Percentiles rank a stretch among this genome's conserved stretches.
Evolutionary conservation across 2,329 filamentous ascomycete genomes (phyloP).

Genomic region (Erysiphe neolycopersici): DNA sequence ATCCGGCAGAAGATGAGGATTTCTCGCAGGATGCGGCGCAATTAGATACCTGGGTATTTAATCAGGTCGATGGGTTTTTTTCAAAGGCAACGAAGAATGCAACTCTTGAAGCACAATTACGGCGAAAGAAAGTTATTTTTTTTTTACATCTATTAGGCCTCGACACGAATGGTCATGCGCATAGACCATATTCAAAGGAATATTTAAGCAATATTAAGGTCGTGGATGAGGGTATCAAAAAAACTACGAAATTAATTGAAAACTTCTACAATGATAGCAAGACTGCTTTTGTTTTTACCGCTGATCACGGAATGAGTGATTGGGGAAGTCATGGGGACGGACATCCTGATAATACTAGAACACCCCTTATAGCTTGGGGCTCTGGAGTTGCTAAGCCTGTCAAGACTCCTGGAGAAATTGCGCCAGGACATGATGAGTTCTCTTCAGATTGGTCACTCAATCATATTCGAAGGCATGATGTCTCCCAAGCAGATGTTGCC

Average conservation of each 20-base stretch:
- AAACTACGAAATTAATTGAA: conserved; percentile 57
- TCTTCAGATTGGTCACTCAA: conserved; percentile 74
- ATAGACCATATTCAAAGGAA: conserved; percentile 80
- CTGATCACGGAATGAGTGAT: conserved; percentile 97
- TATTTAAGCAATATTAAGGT: conserved; percentile 87
- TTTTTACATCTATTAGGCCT: conserved; percentile 83
- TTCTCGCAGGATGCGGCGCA: conserved; percentile 59
- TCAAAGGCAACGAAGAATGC: conserved; percentile 50
- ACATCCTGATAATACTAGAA: conserved; percentile 89
- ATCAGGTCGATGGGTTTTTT: conserved; percentile 73
- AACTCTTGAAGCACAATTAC: conserved; percentile 43
- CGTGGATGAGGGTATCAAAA: conserved; percentile 69
- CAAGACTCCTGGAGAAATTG: conserved; percentile 24
- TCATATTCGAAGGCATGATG: conserved; percentile 62
- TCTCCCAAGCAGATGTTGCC: conserved; percentile 79
- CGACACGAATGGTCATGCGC: conserved; percentile 69
- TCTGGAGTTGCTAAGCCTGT: conserved; percentile 62
- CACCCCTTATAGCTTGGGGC: conserved; percentile 79
- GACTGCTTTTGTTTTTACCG: conserved; percentile 90
- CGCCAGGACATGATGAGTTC: conserved; percentile 71
- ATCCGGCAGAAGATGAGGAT: conserved; percentile 66
- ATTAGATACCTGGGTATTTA: conserved; percentile 87
- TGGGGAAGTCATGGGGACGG: conserved; percentile 98
- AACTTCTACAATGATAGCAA: conserved; percentile 64
- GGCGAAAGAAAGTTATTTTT: conserved; percentile 73